Base-by-base conservation (phyloP, 2,329 filamentous ascomycete genomes). In the Venturia nashicola region DNA sequence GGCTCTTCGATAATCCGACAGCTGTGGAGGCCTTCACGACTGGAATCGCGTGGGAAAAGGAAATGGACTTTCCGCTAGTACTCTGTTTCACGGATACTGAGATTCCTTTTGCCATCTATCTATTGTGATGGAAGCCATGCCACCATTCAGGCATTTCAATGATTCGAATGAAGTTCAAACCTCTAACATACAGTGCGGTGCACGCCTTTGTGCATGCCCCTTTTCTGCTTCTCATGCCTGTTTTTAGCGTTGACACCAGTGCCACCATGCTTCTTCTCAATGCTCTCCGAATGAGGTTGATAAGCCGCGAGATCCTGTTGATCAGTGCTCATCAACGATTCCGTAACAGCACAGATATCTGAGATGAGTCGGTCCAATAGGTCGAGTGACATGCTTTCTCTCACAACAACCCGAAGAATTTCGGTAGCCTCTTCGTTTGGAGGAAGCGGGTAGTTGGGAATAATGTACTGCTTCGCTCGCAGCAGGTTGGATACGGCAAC, bases 341-440 rank as follows among this genome's bases (percentile, higher is more conserved):
- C 82, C 3, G 86, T 88, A 7, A 86, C 81, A 9, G 77, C 71
- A 65, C 81, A 79, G 40, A 88, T 80, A 70, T 88, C 86, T 1
- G 78, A 75, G 48, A 89, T 80, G 34, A 89, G 75, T 2, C 82
- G 75, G 71, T 88, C 84, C 34, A 89, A 76, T 59, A 89, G 76
- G 70, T 88, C 86, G n/a, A 87, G 74, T n/a, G 79, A 83, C 82
- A 89, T 83, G 68, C 77, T 84, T 73, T 89, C 86, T 57, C 86
- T 79, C 7, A 89, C 79, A 3, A 88, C 86, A 0, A 88, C 80
- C n/a, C 86, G 77, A 62, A 89, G 73, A 66, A 88, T 89, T 72
- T 89, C 85, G 0, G 76, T 86, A 62, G 81, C 77, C 18, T 86
- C 80, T 70, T 84, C 83, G 54, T 76, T 78, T 0, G 85, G 85